phyloP scores from a whole-genome alignment of 768 basidiomycete genomes.

The Candolleomyces eurysporus region DNA sequence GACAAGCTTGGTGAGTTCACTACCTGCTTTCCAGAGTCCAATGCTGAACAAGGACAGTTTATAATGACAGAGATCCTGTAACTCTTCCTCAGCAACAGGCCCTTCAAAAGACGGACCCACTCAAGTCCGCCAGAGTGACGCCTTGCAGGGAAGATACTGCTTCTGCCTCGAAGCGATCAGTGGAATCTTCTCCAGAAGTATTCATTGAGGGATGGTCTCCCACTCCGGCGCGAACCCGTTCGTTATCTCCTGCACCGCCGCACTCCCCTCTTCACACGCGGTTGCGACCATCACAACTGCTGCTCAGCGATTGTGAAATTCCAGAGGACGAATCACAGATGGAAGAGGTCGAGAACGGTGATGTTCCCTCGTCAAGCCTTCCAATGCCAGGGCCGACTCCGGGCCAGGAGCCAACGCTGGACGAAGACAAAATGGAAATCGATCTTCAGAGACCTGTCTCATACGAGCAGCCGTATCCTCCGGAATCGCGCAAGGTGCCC shows the following conservation, averaged over 20 bases:
- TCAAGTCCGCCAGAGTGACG: not conserved
- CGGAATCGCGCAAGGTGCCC: conserved; percentile 42
- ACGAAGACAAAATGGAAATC: not conserved
- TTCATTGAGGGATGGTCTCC: not conserved
- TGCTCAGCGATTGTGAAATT: not conserved
- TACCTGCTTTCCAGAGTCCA: not conserved
- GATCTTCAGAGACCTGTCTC: not conserved
- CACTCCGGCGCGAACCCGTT: not conserved
- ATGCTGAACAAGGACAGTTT: not conserved
- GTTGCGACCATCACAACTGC: not conserved
- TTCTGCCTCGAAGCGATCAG: not conserved
- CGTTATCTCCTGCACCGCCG: not conserved
- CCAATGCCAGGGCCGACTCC: not conserved
- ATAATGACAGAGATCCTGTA: not conserved
- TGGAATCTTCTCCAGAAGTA: not conserved
- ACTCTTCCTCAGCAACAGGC: no score
- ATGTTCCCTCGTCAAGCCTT: not conserved
- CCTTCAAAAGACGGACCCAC: not conserved
- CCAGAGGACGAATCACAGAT: not conserved
- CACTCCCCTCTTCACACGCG: not conserved
- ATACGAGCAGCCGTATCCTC: not conserved
- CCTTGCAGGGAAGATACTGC: not conserved
- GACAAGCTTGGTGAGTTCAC: not conserved
- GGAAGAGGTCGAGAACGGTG: not conserved
- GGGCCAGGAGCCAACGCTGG: not conserved